Evolutionary conservation across 768 basidiomycete species (phyloP).

Genomic region (Pleurotus cornucopiae): DNA sequence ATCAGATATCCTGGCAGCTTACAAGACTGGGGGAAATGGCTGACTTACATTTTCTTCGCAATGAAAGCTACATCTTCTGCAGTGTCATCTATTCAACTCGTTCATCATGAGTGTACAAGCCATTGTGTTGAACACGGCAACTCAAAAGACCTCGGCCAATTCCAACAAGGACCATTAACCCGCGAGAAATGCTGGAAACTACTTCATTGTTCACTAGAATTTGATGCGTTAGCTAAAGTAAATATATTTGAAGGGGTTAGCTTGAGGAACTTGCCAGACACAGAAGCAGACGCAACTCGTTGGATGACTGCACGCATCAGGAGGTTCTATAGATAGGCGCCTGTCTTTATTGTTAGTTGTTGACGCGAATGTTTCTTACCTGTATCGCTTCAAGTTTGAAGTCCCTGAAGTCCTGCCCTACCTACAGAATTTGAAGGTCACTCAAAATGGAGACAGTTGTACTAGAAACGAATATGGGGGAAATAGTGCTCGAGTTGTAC

Average conservation of each 20-base stretch:
- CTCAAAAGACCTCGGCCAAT: constrained; percentile 64
- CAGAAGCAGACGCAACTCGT: constrained; percentile 80
- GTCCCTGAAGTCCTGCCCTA: not conserved
- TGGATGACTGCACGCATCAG: constrained; percentile 85
- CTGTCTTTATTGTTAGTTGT: too few relatives aligned
- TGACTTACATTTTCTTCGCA: constrained; percentile 76
- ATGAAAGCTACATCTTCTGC: constrained; percentile 65
- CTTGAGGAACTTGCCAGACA: constrained; percentile 49
- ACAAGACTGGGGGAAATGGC: constrained; percentile 12
- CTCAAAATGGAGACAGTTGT: constrained; percentile 54
- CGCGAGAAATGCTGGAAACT: constrained; percentile 79
- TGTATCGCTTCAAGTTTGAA: too few relatives aligned
- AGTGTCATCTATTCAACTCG: constrained; percentile 63
- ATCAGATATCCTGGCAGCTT: constrained; percentile 7
- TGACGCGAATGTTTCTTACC: too few relatives aligned
- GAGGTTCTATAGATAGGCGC: too few relatives aligned
- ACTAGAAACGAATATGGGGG: constrained; percentile 81
- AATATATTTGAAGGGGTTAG: not conserved
- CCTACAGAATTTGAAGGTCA: not conserved
- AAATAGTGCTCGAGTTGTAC: constrained; percentile 87
- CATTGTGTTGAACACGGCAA: too few relatives aligned
- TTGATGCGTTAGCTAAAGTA: not conserved
- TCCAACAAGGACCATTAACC: constrained; percentile 88
- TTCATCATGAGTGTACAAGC: too few relatives aligned
- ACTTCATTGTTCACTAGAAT: constrained; percentile 68